These are phyloP conservation scores for Colletotrichum sp. DNA, from an alignment of 2,329 filamentous ascomycete genomes.

Conservation along the genomic window DNA sequence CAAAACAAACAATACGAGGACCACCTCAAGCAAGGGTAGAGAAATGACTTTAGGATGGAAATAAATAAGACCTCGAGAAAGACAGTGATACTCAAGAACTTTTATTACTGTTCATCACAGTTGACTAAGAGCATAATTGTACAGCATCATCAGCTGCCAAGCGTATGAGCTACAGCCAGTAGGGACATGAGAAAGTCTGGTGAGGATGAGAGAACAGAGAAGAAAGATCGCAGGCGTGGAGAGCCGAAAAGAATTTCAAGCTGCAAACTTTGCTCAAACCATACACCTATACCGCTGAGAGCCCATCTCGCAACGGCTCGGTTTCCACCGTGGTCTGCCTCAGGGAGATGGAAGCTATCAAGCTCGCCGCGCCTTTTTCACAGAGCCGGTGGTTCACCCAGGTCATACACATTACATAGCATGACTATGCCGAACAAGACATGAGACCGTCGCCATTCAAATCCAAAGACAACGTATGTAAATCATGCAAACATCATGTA, in stretches of 20 bases:
- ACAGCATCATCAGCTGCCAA: too few species aligned
- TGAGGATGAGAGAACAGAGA: too few species aligned
- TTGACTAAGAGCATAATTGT: too few species aligned
- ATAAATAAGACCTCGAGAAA: too few species aligned
- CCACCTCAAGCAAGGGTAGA: neutral
- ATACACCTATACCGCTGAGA: neutral
- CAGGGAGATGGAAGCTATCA: neutral
- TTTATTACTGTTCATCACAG: too few species aligned
- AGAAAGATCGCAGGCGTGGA: too few species aligned
- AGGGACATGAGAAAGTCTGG: too few species aligned
- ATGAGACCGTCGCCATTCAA: neutral
- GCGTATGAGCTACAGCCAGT: too few species aligned
- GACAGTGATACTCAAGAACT: too few species aligned
- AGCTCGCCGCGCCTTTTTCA: neutral
- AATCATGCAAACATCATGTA: neutral
- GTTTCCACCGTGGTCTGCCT: neutral
- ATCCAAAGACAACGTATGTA: neutral
- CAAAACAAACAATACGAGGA: neutral
- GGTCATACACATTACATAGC: neutral
- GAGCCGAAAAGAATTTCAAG: too few species aligned
- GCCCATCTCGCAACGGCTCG: neutral
- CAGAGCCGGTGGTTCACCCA: neutral
- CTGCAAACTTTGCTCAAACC: neutral
- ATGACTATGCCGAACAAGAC: neutral
- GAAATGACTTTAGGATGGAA: neutral